Base-by-base conservation (phyloP, 2,329 filamentous ascomycete genomes). In the Rhynchosporium graminicola region DNA sequence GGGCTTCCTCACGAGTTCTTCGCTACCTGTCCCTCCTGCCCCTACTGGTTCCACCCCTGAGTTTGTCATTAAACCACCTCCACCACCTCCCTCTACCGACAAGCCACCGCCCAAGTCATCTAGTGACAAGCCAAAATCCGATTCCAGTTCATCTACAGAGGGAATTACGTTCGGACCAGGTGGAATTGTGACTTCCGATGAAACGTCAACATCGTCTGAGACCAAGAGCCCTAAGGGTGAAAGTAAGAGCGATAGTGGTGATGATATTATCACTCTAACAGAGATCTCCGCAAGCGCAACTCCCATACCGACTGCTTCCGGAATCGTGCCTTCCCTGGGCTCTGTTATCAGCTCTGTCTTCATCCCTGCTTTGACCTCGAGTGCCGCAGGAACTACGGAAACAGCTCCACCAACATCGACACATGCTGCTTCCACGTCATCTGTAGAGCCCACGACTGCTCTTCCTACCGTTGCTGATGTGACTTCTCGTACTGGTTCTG, bases 121-220 rank as follows among this genome's bases (percentile, higher is more conserved):
- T 3, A 59, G 40, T 15, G 36, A 45, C 48, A 20, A 50, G n/a
- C 40, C 33, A 10, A 36, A 58, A 58, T 13, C 51, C 64, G 7
- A 50, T 65, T 1, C 58, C 63, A 62, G 66, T 40, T 40, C 59
- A 29, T 66, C 68, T 28, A 50, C 42, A 20, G 64, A 65, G 60
- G 72, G 62, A 31, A 74, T 74, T 48, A 69, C 68, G 7, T 71
- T 74, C 61, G 67, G 67, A 10, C 72, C 72, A 28, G 69, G 71
- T 55, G 71, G 71, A 62, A 63, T 74, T 45, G 43, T 73, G n/a
- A 67, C 65, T 3, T 5, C 6, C 9, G 46, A 58, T 13, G 51
- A 59, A 51, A 62, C 69, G 10, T 46, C 65, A 26, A 61, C 64
- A 12, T 20, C 60, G 46, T 61, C 47, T 15, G n/a, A 42, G 26